Evolutionary conservation across 768 basidiomycete species (phyloP), one percentile per base, ranked within the genome.

Genomic region (Hortiboletus campestris): DNA sequence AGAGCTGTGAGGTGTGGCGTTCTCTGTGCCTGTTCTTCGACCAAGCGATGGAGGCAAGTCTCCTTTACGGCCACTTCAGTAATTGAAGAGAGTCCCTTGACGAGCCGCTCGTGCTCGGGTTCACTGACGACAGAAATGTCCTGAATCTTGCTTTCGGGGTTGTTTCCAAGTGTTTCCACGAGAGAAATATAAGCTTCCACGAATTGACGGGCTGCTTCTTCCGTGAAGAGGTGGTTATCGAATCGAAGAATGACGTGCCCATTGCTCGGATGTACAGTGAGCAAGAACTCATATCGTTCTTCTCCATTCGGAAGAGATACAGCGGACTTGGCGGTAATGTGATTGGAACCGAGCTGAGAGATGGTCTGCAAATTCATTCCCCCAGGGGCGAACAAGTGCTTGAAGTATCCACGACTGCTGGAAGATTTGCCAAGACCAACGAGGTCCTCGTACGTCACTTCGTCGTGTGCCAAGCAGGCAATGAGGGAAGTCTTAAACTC

Each of bases 381-480:
- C 32, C 68, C 68, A 3, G 64, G 62, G 35, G 68, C 68, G 58
- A 69, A 69, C 28, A 69, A 51, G 50, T 69, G 68, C 46, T 69
- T 69, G 61, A 69, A 69, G 60, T 70, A 69, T 53, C 68, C 66
- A 29, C 68, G 68, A 17, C 49, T 55, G 17, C 59, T 46, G 14
- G 64, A 56, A 3, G 66, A 65, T 45, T 65, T 69, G 31, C 64
- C 64, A 13, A 68, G 57, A 20, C 51, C 50, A 44, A 70, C 69
- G 20, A 70, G 63, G 48, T 70, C 68, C 47, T 70, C 68, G 39
- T 68, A 70, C 4, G 65, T 70, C 28, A 67, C 68, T 20, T 70
- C 69, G 41, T 66, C 69, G 34, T 70, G 63, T 2, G 51, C 50
- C 34, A 70, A 51, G 51, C 61, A 61, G 2, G 51, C 43, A 17